Conservation (phyloP, 495 filamentous ascomycete genomes). For the Lasiosphaeria hispida region DNA sequence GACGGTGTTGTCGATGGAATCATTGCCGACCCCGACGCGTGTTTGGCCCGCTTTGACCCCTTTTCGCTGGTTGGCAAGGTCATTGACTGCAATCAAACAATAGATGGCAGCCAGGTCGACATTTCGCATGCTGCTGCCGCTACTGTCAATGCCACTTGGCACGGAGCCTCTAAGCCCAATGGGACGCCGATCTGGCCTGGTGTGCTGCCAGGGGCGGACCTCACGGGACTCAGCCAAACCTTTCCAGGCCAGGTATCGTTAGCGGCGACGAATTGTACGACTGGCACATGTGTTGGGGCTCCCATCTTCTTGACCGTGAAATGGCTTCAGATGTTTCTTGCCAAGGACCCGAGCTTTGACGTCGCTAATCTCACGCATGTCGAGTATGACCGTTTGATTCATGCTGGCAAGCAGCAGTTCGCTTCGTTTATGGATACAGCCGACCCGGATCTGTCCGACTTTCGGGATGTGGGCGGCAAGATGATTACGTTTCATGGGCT, state of each 20-base stretch:
- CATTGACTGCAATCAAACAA: too few species aligned
- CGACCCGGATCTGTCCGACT: constrained; percentile 42
- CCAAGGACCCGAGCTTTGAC: constrained; percentile 21
- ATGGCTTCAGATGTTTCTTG: constrained; percentile 25
- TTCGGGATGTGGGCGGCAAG: constrained; percentile 41
- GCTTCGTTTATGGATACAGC: constrained; percentile 33
- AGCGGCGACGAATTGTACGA: constrained; percentile 24
- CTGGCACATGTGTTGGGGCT: constrained; percentile 13
- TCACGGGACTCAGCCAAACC: too few species aligned
- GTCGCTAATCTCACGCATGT: constrained; percentile 16
- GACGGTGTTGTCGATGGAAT: constrained; percentile 2
- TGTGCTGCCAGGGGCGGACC: too few species aligned
- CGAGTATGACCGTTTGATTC: constrained; percentile 29
- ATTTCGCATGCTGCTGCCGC: too few species aligned
- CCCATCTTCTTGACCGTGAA: constrained; percentile 7
- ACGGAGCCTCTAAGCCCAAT: too few species aligned
- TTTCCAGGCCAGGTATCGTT: background rate
- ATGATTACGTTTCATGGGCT: constrained; percentile 48
- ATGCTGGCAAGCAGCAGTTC: constrained; percentile 27
- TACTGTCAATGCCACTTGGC: too few species aligned
- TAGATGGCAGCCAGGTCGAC: too few species aligned
- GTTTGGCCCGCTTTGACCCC: too few species aligned
- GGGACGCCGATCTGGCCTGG: too few species aligned
- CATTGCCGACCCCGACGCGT: background rate
- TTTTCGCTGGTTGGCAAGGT: too few species aligned